A percentile compares a stretch with the other conserved stretches of the same genome.
Evolutionary conservation across 805 yeast species (phyloP).

Genomic region (Diddensiella santjacobensis): DNA sequence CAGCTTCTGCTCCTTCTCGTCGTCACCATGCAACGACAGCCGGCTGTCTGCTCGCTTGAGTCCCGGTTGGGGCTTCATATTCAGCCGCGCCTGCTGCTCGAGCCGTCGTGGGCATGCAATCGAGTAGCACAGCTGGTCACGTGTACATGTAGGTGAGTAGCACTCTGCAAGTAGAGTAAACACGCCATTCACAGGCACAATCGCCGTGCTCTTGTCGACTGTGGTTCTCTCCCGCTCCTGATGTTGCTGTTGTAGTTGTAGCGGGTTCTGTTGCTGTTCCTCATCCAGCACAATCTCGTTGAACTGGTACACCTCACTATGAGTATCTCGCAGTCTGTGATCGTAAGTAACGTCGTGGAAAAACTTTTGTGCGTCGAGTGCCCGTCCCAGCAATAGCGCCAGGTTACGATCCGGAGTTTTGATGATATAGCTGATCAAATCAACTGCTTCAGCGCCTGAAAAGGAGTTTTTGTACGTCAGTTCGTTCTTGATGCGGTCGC

Average conservation of each 20-base stretch:
- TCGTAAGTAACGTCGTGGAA: slow-evolving; percentile 96
- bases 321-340: slow-evolving; percentile 85
- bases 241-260: neutral
- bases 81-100: slow-evolving; percentile 91
- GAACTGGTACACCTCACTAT: slow-evolving; percentile 82
- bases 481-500: slow-evolving; percentile 85
- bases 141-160: slow-evolving; percentile 93
- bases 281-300: slow-evolving; percentile 26
- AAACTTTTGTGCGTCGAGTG: slow-evolving; percentile 89
- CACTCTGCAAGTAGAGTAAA: slow-evolving; percentile 91
- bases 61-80: slow-evolving; percentile 84
- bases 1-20: slow-evolving; percentile 74
- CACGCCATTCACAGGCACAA: slow-evolving; percentile 70
- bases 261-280: slow-evolving; percentile 7
- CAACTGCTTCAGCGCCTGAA: slow-evolving; percentile 92
- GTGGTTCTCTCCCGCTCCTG: slow-evolving; percentile 4
- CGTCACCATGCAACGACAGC: slow-evolving; percentile 61
- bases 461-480: slow-evolving; percentile 88
- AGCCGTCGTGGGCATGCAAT: slow-evolving; percentile 94
- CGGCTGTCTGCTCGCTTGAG: slow-evolving; percentile 70
- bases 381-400: slow-evolving; percentile 83
- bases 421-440: slow-evolving; percentile 77
- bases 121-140: slow-evolving; percentile 84
- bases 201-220: slow-evolving; percentile 13
- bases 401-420: slow-evolving; percentile 87